Percentiles rank a stretch among this genome's conserved stretches.
Evolutionary conservation across 2,329 filamentous ascomycete genomes (phyloP).

Genomic region (Dactylonectria estremocensis): DNA sequence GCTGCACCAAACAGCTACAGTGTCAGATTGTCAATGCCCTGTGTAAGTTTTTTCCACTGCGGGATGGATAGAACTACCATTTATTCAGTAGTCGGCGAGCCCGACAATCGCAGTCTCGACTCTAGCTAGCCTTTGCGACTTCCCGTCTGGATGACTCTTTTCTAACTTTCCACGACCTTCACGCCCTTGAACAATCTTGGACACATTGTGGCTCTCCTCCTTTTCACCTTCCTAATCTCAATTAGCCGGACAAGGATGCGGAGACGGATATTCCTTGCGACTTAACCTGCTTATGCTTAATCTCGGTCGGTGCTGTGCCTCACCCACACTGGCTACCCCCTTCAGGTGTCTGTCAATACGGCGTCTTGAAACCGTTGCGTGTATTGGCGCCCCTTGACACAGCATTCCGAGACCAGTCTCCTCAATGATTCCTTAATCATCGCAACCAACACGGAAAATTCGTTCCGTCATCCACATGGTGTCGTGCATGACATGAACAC

Average conservation of each 20-base stretch:
- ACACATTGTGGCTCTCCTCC: slow-evolving; percentile 1
- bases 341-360: neutral
- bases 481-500: slow-evolving; percentile 24
- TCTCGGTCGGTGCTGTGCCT: neutral
- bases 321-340: neutral
- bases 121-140: neutral
- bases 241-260: neutral
- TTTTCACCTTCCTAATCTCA: slow-evolving; percentile 6
- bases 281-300: slow-evolving; percentile 2
- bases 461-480: slow-evolving; percentile 29
- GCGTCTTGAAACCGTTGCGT: neutral
- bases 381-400: neutral
- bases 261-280: neutral
- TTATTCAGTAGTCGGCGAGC: neutral
- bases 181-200: neutral
- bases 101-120: neutral
- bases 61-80: neutral
- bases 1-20: slow-evolving; percentile 4
- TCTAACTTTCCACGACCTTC: neutral
- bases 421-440: neutral
- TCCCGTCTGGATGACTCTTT: neutral
- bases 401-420: neutral
- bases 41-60: neutral
- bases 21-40: neutral
- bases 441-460: neutral